phyloP scores from a whole-genome alignment of 2,329 filamentous ascomycete genomes.

The Calonectria multiphialidica region DNA sequence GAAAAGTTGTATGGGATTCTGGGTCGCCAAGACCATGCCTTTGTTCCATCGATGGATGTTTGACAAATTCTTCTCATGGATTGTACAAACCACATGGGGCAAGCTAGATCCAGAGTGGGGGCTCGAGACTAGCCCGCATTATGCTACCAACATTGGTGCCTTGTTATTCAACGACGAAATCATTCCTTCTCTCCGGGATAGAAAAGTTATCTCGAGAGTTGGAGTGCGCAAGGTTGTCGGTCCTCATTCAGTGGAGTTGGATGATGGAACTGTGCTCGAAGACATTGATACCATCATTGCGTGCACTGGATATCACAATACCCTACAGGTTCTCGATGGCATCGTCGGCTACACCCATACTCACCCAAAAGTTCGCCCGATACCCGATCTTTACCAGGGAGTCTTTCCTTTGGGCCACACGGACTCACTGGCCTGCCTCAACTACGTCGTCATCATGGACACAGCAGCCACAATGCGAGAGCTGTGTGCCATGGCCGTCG shows the following conservation, averaged over 20 bases:
- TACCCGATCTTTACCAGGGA: constrained; percentile 54
- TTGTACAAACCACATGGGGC: constrained; percentile 28
- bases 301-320: constrained; percentile 48
- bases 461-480: constrained; percentile 52
- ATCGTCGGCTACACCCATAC: constrained; percentile 14
- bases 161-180: constrained; percentile 36
- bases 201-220: constrained; percentile 20
- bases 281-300: constrained; percentile 45
- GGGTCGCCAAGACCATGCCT: constrained; percentile 31
- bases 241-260: constrained; percentile 36
- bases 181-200: constrained; percentile 29
- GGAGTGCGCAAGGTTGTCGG: constrained; percentile 31
- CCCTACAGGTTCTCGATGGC: constrained; percentile 36
- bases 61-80: constrained; percentile 27
- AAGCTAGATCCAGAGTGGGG: constrained; percentile 33
- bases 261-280: constrained; percentile 40
- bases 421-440: constrained; percentile 55
- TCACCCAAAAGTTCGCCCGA: constrained; percentile 29
- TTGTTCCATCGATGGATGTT: constrained; percentile 27
- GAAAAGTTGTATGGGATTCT: constrained; percentile 29
- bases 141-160: constrained; percentile 25
- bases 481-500: constrained; percentile 53
- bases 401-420: constrained; percentile 54
- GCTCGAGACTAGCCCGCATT: constrained; percentile 23
- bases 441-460: constrained; percentile 48